Conservation (phyloP, 305 asterid species). For the Fraxinus platypoda region DNA sequence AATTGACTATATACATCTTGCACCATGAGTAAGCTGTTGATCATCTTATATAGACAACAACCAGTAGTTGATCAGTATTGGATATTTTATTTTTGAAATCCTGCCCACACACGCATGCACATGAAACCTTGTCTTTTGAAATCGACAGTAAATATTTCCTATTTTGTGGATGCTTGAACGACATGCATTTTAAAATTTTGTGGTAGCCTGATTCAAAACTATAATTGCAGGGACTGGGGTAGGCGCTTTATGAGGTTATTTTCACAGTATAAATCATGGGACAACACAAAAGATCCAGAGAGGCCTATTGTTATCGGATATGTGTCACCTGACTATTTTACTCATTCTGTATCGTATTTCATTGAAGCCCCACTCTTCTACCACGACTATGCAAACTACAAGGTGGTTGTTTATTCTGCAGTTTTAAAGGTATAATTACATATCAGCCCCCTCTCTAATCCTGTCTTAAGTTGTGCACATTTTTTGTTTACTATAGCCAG, state of each 20-base stretch:
- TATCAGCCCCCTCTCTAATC: constrained; percentile 11
- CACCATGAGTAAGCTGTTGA: neutral
- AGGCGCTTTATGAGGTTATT: constrained; percentile 86
- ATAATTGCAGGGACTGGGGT: constrained; percentile 93
- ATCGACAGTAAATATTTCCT: neutral
- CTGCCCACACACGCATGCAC: neutral
- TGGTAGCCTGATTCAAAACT: constrained; percentile 19
- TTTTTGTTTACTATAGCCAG: constrained; percentile 15
- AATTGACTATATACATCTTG: neutral
- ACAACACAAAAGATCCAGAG: constrained; percentile 83
- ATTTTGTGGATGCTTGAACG: neutral
- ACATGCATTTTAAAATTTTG: neutral
- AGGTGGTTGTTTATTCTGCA: constrained; percentile 95
- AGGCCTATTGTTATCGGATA: constrained; percentile 90
- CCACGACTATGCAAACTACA: constrained; percentile 74
- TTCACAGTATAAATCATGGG: constrained; percentile 87
- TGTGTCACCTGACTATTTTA: constrained; percentile 98
- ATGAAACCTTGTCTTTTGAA: neutral
- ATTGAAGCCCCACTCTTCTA: constrained; percentile 85
- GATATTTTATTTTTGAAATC: neutral
- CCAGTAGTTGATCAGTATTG: neutral
- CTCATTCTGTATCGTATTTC: constrained; percentile 97
- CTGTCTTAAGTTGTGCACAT: constrained; percentile 7
- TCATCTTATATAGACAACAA: neutral
- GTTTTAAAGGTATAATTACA: constrained; percentile 79